phyloP scores from a whole-genome alignment of 108 stramenopile species.

The Fistulifera pelliculosa region DNA sequence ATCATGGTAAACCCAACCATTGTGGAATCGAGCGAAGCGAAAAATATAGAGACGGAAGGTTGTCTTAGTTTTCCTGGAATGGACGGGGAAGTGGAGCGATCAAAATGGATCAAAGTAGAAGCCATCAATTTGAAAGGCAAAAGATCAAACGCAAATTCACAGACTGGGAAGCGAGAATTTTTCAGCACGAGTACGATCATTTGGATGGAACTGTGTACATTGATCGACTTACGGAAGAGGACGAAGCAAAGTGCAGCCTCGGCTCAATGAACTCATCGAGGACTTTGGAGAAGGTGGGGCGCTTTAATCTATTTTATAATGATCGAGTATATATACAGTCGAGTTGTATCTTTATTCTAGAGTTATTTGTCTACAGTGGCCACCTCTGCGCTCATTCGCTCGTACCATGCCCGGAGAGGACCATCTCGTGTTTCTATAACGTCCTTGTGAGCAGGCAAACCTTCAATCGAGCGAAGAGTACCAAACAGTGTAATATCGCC shows the following conservation, averaged over 20 bases:
- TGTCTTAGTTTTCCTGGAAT: slow-evolving; percentile 92
- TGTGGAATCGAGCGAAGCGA: slow-evolving; percentile 52
- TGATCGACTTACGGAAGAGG: slow-evolving; percentile 65
- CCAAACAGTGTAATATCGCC: slow-evolving; percentile 87
- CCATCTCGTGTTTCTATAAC: slow-evolving; percentile 2
- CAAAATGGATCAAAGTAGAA: slow-evolving; percentile 90
- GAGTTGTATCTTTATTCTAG: too few relatives aligned
- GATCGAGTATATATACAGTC: background rate
- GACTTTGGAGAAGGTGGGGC: slow-evolving; percentile 67
- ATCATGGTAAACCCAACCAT: slow-evolving; percentile 70
- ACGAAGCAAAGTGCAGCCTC: slow-evolving; percentile 41
- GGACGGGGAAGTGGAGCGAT: slow-evolving; percentile 67
- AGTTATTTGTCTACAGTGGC: background rate
- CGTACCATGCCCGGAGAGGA: slow-evolving; percentile 5
- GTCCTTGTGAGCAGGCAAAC: slow-evolving; percentile 36
- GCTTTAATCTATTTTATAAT: slow-evolving; percentile 22
- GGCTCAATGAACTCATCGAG: slow-evolving; percentile 56
- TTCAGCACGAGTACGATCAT: slow-evolving; percentile 98
- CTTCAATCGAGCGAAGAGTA: slow-evolving; percentile 60
- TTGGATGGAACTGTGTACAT: slow-evolving; percentile 81
- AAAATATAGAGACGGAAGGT: slow-evolving; percentile 71
- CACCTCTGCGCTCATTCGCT: slow-evolving; percentile 4
- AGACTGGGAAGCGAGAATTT: slow-evolving; percentile 82
- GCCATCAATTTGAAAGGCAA: slow-evolving; percentile 47
- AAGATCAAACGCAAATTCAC: slow-evolving; percentile 77